phyloP scores from a whole-genome alignment of 352 stramenopile genomes.

The Globisporangium parvum region DNA sequence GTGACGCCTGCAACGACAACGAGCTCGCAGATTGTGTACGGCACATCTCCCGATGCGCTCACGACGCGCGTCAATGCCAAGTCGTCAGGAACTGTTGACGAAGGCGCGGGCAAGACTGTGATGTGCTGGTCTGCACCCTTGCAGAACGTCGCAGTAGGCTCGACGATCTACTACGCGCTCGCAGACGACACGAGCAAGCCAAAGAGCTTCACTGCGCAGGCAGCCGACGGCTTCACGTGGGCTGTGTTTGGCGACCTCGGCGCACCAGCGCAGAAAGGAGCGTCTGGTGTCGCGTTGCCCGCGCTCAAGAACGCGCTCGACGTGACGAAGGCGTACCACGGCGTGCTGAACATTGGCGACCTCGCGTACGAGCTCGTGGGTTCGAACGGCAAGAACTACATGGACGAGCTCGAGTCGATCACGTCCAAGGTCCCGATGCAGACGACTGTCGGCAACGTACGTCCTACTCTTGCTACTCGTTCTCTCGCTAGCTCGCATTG shows the following conservation, averaged over 20 bases:
- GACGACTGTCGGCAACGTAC: slow-evolving; percentile 68
- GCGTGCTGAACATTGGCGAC: slow-evolving; percentile 71
- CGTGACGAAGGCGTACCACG: slow-evolving; percentile 31
- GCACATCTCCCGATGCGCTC: slow-evolving; percentile 30
- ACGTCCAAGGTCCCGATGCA: slow-evolving; percentile 63
- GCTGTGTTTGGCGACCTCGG: slow-evolving; percentile 73
- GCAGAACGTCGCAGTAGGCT: slow-evolving; percentile 30
- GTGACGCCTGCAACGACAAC: slow-evolving; percentile 32
- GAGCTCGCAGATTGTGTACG: slow-evolving; percentile 35
- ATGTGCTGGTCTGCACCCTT: slow-evolving; percentile 57
- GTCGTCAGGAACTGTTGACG: slow-evolving; percentile 36
- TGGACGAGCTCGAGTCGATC: slow-evolving; percentile 59
- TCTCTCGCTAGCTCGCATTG: neutral
- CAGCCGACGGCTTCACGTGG: slow-evolving; percentile 44
- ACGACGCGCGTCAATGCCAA: slow-evolving; percentile 28
- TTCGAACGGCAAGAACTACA: slow-evolving; percentile 60
- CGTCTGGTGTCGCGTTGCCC: slow-evolving; percentile 51
- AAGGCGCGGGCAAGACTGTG: slow-evolving; percentile 28
- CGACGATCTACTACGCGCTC: slow-evolving; percentile 59
- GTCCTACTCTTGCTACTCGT: slow-evolving; percentile 1
- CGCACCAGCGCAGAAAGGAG: slow-evolving; percentile 41
- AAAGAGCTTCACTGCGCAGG: slow-evolving; percentile 46
- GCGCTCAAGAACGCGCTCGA: slow-evolving; percentile 49
- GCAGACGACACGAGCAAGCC: slow-evolving; percentile 15
- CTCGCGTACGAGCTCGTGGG: slow-evolving; percentile 63